A percentile compares a stretch with the other conserved stretches of the same genome.
Evolutionary conservation across 805 yeast species (phyloP).

Genomic region (Metschnikowia henanensis): DNA sequence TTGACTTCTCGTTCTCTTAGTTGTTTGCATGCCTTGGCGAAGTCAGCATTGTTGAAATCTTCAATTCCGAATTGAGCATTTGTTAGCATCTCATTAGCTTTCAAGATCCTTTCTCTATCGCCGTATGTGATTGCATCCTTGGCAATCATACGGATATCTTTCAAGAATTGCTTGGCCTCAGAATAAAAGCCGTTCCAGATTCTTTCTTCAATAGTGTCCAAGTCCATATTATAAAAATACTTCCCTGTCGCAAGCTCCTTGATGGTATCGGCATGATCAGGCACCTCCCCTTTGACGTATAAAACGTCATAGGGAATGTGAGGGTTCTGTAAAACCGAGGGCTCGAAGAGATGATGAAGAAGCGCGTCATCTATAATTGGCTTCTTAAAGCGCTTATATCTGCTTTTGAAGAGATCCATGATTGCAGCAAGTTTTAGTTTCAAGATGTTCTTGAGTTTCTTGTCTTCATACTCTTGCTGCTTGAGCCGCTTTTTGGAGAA

Average conservation of each 20-base stretch:
- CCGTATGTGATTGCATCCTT: conserved; percentile 71
- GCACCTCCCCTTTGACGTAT: conserved; percentile 47
- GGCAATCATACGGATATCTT: conserved; percentile 82
- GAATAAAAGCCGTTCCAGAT: conserved; percentile 96
- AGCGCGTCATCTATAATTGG: conserved; percentile 82
- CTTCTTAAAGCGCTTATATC: conserved; percentile 88
- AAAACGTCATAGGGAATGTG: conserved; percentile 36
- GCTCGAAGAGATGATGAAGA: conserved; percentile 77
- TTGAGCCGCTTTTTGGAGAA: conserved; percentile 46
- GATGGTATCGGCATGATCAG: conserved; percentile 64
- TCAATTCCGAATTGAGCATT: conserved; percentile 96
- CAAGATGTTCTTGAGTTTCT: conserved; percentile 78
- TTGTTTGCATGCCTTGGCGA: conserved; percentile 73
- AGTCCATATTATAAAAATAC: conserved; percentile 80
- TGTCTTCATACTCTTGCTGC: conserved; percentile 63
- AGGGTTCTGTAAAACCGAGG: conserved; percentile 41
- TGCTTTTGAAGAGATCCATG: conserved; percentile 83
- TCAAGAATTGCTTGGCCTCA: conserved; percentile 86
- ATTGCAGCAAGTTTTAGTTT: conserved; percentile 84
- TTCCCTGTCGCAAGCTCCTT: conserved; percentile 76
- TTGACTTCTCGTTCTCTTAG: conserved; percentile 64
- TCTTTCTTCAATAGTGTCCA: conserved; percentile 91
- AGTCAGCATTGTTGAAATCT: conserved; percentile 74
- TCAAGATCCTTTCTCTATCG: conserved; percentile 78
- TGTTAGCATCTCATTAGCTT: conserved; percentile 93